Conservation (phyloP, 306 rosid genomes). For the Trifolium pratense region DNA sequence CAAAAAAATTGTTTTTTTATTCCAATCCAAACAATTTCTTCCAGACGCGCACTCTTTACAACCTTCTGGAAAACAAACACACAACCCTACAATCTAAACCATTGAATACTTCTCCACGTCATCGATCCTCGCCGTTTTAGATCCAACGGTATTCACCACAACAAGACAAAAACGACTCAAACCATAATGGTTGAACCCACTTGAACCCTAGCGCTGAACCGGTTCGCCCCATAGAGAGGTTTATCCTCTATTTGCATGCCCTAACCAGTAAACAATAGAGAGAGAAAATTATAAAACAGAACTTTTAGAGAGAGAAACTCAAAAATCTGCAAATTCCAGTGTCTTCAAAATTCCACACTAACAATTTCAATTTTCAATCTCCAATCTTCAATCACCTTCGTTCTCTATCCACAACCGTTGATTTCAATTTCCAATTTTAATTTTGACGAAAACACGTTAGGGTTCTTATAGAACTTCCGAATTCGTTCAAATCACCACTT, state of each 20-base stretch:
- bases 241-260: conserved; percentile 57
- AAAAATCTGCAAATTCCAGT: conserved; percentile 37
- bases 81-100: conserved; percentile 57
- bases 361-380: conserved; percentile 22
- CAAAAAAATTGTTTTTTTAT: too few species aligned
- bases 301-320: conserved; percentile 37
- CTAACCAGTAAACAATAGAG: conserved; percentile 50
- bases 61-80: conserved; percentile 80
- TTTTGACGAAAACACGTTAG: background rate
- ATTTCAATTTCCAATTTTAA: conserved; percentile 7
- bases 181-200: conserved; percentile 44
- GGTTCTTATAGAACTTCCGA: background rate
- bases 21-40: background rate
- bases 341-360: conserved; percentile 22
- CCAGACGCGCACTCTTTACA: conserved; percentile 36
- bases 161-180: conserved; percentile 38
- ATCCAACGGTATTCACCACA: conserved; percentile 51
- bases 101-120: conserved; percentile 45
- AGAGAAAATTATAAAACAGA: conserved; percentile 41
- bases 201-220: conserved; percentile 62
- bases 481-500: background rate
- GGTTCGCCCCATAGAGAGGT: conserved; percentile 47
- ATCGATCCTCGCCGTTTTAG: conserved; percentile 49
- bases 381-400: background rate
- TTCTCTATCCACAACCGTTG: conserved; percentile 4